Evolutionary conservation across 2,329 filamentous ascomycete species (phyloP).

Genomic region (Talaromyces rugulosus): DNA sequence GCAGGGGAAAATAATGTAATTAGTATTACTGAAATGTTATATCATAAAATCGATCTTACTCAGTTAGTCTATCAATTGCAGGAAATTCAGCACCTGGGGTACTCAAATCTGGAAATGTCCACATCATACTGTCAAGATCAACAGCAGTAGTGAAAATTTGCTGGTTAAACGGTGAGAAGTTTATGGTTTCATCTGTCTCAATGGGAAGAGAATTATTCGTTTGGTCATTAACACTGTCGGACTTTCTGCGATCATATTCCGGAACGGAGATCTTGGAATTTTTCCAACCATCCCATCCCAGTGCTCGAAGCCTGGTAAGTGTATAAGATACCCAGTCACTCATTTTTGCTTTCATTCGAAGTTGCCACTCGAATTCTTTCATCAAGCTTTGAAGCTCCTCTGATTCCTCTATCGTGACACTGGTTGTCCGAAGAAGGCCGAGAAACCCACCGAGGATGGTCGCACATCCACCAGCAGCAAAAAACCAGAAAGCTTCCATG

Average conservation of each 20-base stretch:
- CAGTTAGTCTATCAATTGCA: neutral
- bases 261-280: neutral
- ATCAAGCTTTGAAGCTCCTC: constrained; percentile 7
- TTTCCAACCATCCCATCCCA: constrained; percentile 11
- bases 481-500: constrained; percentile 13
- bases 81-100: neutral
- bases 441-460: constrained; percentile 8
- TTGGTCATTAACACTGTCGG: neutral
- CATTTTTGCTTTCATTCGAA: constrained; percentile 12
- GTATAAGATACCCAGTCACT: constrained; percentile 10
- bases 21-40: neutral
- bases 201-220: neutral
- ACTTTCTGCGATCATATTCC: neutral
- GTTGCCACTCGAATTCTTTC: constrained; percentile 11
- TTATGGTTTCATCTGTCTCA: neutral
- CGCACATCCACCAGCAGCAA: constrained; percentile 8
- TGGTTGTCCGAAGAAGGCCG: constrained; percentile 8
- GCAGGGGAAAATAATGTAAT: neutral
- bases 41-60: neutral
- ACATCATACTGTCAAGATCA: constrained; percentile 7
- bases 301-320: constrained; percentile 8
- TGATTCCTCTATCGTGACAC: constrained; percentile 6
- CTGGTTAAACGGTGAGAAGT: neutral
- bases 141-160: neutral
- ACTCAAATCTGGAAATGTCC: neutral